Evolutionary conservation across 345 rosid species (phyloP).

Genomic region (Euphorbia pulcherrima): DNA sequence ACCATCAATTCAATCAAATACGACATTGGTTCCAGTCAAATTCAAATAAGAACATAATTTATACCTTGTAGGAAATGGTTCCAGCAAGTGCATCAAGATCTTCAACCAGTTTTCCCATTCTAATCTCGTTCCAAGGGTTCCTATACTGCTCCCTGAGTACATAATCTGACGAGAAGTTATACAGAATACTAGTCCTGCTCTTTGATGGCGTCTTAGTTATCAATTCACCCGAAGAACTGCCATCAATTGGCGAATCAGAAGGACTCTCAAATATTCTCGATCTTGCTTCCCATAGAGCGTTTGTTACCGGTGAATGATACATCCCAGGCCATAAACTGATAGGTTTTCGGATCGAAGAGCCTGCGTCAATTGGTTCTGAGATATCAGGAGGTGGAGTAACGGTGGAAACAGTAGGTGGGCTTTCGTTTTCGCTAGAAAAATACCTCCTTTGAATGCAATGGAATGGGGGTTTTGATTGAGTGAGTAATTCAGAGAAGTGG

Average conservation of each 20-base stretch:
- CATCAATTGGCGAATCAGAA: slow-evolving; percentile 21
- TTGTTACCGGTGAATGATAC: slow-evolving; percentile 90
- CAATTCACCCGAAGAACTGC: slow-evolving; percentile 29
- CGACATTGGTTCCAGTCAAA: not conserved
- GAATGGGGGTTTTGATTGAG: slow-evolving; percentile 11
- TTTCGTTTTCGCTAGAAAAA: slow-evolving; percentile 24
- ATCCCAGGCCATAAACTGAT: slow-evolving; percentile 93
- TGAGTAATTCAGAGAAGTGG: slow-evolving; percentile 13
- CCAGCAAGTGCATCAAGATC: slow-evolving; percentile 97
- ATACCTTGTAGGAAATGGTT: slow-evolving; percentile 75
- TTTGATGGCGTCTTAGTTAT: slow-evolving; percentile 49
- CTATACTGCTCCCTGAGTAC: slow-evolving; percentile 75
- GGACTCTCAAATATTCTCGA: slow-evolving; percentile 49
- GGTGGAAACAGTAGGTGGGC: slow-evolving; percentile 17
- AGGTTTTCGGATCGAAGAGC: slow-evolving; percentile 73
- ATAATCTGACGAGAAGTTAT: slow-evolving; percentile 68
- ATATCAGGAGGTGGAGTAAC: slow-evolving; percentile 16
- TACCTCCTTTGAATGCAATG: slow-evolving; percentile 18
- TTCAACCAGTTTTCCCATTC: slow-evolving; percentile 78
- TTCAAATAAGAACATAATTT: not conserved
- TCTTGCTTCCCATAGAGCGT: slow-evolving; percentile 92
- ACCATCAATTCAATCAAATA: not conserved
- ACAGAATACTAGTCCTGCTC: slow-evolving; percentile 69
- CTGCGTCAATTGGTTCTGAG: slow-evolving; percentile 63
- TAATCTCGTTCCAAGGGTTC: slow-evolving; percentile 82